phyloP scores from a whole-genome alignment of 768 basidiomycete genomes.

The Solioccasus polychromus region DNA sequence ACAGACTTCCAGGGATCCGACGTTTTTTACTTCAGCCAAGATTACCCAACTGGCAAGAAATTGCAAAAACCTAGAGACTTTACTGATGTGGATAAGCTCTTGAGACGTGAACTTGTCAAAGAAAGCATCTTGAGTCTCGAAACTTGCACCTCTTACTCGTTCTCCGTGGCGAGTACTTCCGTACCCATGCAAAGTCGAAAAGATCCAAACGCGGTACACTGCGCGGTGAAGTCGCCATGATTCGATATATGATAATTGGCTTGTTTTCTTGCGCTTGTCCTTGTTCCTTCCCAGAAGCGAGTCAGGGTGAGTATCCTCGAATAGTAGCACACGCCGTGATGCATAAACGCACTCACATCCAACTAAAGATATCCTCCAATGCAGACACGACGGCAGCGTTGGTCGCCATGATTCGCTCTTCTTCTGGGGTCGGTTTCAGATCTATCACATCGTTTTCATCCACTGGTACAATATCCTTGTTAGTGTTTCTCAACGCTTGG shows the following conservation, averaged over 20 bases:
- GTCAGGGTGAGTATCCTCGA: too few species aligned
- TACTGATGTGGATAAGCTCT: constrained; percentile 17
- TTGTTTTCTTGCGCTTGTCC: constrained; percentile 7
- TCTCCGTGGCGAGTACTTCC: not conserved
- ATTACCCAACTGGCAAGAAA: constrained; percentile 4
- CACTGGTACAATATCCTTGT: not conserved
- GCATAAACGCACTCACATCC: constrained; percentile 4
- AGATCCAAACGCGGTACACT: constrained; percentile 11
- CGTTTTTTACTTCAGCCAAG: not conserved
- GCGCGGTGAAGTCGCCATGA: constrained; percentile 14
- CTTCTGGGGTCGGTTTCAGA: constrained; percentile 13
- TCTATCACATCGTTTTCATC: constrained; percentile 12
- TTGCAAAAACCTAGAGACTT: constrained; percentile 7
- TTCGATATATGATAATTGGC: constrained; percentile 12
- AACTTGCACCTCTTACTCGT: not conserved
- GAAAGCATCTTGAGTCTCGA: constrained; percentile 10
- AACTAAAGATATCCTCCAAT: constrained; percentile 19
- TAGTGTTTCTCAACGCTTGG: constrained; percentile 4
- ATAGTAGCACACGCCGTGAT: too few species aligned
- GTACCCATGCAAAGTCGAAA: constrained; percentile 8
- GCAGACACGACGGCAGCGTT: constrained; percentile 10
- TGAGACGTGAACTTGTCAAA: constrained; percentile 13
- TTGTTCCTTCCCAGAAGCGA: constrained; percentile 8
- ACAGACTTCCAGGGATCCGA: constrained; percentile 14
- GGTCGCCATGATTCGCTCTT: constrained; percentile 9